Base-by-base conservation (phyloP, 352 stramenopile genomes). In the Phytophthora pseudosyringae region DNA sequence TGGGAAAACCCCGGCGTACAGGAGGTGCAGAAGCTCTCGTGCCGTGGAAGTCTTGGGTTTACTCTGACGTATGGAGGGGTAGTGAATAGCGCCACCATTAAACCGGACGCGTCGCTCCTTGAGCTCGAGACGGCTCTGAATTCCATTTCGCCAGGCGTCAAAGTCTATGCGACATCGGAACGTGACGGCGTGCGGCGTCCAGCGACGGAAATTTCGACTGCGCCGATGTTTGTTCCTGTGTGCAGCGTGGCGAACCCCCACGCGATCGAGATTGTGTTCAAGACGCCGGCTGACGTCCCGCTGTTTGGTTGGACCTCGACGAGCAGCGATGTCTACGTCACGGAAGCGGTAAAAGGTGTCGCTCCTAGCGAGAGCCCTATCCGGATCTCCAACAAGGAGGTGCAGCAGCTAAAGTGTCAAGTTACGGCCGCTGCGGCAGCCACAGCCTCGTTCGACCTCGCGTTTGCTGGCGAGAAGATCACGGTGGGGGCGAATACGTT, bases 1-100 rank as follows among this genome's bases (percentile, higher is more conserved):
- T 50, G 75, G 3, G 65, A 92, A 57, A 64, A 90, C 15, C 81
- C 87, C 13, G 87, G 87, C 1, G 67, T 91, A 0, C 83, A 90
- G 40, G 87, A 95, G 53, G 69, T 88, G 0, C 87, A 95, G 53
- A 74, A 73, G n/a, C 54, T 95, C 2, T 16, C 65, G 10, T 95
- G 87, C 56, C 72, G 71, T 16, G 87, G 85, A 8, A 61, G 61
- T 28, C 54, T 48, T 21, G 0, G 35, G 0, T 93, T 95, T 43
- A 86, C 76, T 12, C 46, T 93, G 11, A 58, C 56, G 0, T 93
- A 81, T 60, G 63, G 28, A 12, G 44, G 45, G 21, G 21, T 21
- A 4, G 16, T 44, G 0, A 73, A 38, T 10, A 51, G 73, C 4
- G 50, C 70, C 4, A 59, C 93, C 5, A 26, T 60, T 21, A 21